phyloP scores from a whole-genome alignment of 208 protist species.

The Trichomonas vaginalis region DNA sequence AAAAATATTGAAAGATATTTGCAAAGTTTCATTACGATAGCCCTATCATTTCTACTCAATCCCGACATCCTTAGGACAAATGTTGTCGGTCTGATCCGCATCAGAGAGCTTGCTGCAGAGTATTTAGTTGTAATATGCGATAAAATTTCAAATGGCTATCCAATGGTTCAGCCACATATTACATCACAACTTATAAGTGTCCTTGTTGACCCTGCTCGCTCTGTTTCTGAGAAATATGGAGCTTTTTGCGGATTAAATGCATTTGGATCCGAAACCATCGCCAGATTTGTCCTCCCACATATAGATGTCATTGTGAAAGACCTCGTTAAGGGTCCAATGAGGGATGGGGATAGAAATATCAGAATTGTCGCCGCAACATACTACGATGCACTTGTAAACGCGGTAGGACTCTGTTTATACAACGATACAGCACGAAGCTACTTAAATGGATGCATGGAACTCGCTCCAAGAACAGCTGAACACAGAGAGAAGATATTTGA shows the following conservation, averaged over 20 bases:
- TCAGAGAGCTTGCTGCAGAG: no score
- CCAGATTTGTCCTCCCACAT: neutral
- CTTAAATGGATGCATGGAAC: neutral
- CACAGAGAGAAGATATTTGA: neutral
- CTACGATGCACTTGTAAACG: neutral
- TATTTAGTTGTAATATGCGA: neutral
- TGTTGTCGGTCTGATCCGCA: neutral
- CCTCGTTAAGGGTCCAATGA: no score
- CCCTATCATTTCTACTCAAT: neutral
- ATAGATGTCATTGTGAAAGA: neutral
- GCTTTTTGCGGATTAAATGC: neutral
- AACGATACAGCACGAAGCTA: neutral
- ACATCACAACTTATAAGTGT: neutral
- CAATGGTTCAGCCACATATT: neutral
- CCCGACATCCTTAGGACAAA: neutral
- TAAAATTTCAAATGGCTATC: neutral
- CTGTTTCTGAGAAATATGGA: neutral
- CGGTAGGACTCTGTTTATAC: neutral
- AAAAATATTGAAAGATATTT: neutral
- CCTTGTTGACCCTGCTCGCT: neutral
- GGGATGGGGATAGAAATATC: no score
- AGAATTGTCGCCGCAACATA: no score
- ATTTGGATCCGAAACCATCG: neutral
- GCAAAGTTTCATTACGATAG: neutral
- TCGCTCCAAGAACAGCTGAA: neutral